Base-by-base conservation (phyloP, 2,329 filamentous ascomycete genomes). In the Pezizomycotina sp. region DNA sequence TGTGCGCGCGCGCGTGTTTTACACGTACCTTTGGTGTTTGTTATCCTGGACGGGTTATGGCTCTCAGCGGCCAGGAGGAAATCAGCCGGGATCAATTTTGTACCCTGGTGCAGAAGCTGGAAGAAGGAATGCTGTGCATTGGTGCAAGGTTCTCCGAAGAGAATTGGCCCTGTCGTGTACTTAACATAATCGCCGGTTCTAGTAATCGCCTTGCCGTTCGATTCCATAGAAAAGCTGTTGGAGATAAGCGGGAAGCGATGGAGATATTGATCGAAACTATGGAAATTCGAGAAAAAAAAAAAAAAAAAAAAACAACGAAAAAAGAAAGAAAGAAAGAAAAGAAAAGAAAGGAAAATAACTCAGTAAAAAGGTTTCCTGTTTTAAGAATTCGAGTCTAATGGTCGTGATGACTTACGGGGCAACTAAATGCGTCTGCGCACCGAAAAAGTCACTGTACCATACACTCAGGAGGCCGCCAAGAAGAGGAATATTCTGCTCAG, bases 121-220 rank as follows among this genome's bases (percentile, higher is more conserved):
- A 92, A 98, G 75, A 98, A 98, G 44, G 89, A 95, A 71, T 98
- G 89, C 66, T 98, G 89, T 27, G 89, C 89, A 58, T 98, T 98
- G 59, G 89, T 98, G 62, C 83, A 91, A 35, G 89, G 89, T 68
- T 98, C 89, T 56, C 89, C 89, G 57, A 98, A 98, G 47, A 98
- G 66, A 56, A 98, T 86, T 36, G 89, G 73, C 31, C 89, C 86
- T 23, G 89, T 98, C 40, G 84, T 93, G 67, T 98, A 98, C 65
- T 92, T 92, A 56, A 92, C 84, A 43, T 91, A 77, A 47, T 76
- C 71, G 23, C 83, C 76, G 39, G 72, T 77, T 54, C 89, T 81
- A 45, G 86, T 92, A 55, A 95, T 83, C 44, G 79, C 81, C 69
- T 98, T 98, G 57, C 89, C 89, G 61, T 98, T 98, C 45, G 86